Conservation (phyloP, 805 yeast genomes). For the Candida pini region DNA sequence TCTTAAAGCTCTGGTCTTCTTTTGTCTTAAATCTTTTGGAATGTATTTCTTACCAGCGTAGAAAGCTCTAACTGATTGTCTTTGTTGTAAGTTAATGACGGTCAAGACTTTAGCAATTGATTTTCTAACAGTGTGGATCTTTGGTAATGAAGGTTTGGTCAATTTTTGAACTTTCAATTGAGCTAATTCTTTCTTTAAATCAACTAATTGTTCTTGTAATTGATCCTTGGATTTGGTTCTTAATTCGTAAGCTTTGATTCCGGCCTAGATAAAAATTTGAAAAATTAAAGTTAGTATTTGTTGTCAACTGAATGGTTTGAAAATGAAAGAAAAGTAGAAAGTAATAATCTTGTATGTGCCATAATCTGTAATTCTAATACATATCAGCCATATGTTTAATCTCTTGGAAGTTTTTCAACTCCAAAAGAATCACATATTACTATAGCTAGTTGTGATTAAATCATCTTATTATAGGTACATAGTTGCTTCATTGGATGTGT, state of each 20-base stretch:
- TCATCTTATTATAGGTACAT: too few species aligned
- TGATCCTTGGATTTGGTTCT: conserved; percentile 96
- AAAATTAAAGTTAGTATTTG: conserved; percentile 10
- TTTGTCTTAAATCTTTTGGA: conserved; percentile 98
- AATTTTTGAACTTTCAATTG: conserved; percentile 93
- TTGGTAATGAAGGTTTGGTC: conserved; percentile 89
- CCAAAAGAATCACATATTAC: too few species aligned
- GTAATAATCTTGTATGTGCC: too few species aligned
- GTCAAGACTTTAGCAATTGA: conserved; percentile 98
- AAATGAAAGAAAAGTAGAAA: too few species aligned
- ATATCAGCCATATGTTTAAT: too few species aligned
- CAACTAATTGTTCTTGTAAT: conserved; percentile 89
- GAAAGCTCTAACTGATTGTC: conserved; percentile 90
- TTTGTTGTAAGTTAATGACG: conserved; percentile 92
- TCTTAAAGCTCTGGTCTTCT: conserved; percentile 99
- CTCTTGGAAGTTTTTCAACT: too few species aligned
- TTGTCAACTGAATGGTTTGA: neutral
- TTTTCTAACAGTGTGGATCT: conserved; percentile 96
- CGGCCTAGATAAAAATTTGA: conserved; percentile 47
- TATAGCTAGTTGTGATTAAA: too few species aligned
- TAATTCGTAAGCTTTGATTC: conserved; percentile 92
- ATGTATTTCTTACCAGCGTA: conserved; percentile 92
- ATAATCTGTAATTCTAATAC: too few species aligned
- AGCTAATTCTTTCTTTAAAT: conserved; percentile 95
- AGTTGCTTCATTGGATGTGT: too few species aligned